These are phyloP conservation scores for Byssochlamys sp. DNA, from an alignment of 2,329 filamentous ascomycete genomes.

Conservation along the genomic window DNA sequence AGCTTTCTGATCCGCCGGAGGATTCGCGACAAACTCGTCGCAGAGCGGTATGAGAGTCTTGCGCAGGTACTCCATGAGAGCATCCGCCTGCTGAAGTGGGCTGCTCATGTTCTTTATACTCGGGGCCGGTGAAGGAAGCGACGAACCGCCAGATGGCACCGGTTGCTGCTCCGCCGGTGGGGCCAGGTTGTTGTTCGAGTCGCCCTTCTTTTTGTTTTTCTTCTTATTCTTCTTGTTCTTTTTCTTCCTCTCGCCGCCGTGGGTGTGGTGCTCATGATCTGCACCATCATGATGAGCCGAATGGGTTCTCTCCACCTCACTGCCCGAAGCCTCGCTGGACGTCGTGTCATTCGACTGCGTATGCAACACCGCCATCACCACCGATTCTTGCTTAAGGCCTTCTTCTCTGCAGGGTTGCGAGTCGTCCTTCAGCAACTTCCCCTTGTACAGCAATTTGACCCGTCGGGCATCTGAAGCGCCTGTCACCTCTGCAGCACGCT, in stretches of 20 bases:
- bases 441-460: conserved; percentile 40
- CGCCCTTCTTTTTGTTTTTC: conserved; percentile 10
- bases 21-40: conserved; percentile 27
- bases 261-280: conserved; percentile 4
- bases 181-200: conserved; percentile 7
- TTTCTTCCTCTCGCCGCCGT: conserved; percentile 9
- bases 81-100: conserved; percentile 30
- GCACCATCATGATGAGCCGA: conserved; percentile 4
- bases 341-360: conserved; percentile 20
- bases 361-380: conserved; percentile 38
- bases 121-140: conserved; percentile 21
- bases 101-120: conserved; percentile 24
- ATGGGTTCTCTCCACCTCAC: conserved; percentile 13
- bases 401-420: conserved; percentile 30
- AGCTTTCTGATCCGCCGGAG: conserved; percentile 31
- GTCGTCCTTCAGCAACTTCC: conserved; percentile 35
- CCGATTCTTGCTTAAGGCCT: conserved; percentile 40
- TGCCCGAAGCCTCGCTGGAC: conserved; percentile 24
- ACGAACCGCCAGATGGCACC: conserved; percentile 5
- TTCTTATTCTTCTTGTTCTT: conserved; percentile 15
- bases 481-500: conserved; percentile 29
- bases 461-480: conserved; percentile 25
- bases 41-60: conserved; percentile 29
- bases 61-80: conserved; percentile 28
- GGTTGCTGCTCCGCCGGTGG: conserved; percentile 11